Base-by-base conservation (phyloP, 1,284 basidiomycete species). In the Sporisorium exsertum region DNA sequence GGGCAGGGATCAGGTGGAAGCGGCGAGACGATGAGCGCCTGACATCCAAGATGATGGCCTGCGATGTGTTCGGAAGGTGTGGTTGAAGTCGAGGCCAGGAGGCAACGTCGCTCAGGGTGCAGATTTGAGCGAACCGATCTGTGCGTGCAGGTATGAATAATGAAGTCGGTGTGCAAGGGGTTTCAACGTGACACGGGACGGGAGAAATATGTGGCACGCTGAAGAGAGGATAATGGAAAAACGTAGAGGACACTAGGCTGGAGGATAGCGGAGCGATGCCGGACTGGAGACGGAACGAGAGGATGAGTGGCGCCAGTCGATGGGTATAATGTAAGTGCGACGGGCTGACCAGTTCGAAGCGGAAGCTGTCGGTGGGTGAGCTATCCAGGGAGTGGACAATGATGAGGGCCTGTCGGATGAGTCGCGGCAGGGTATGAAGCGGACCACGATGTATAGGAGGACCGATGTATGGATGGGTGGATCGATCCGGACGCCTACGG, bases 1-100 rank as follows among this genome's bases (percentile, higher is more conserved):
- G 49, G 42, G 51, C 56, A 47, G 32, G 20, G 33, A 45, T 56
- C n/a, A 43, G 26, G 13, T 27, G 35, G 32, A 9, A 24, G 26
- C 42, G 46, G 40, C 33, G 27, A 32, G 37, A 53, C 24, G 55
- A 32, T 26, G 32, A 40, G 24, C 43, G 22, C 22, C 45, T 47
- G 29, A 55, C 66, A 69, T 69, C 18, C 56, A 61, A 55, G 47
- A 47, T 26, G 29, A 12, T 47, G 37, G n/a, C 3, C 18, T 49
- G 16, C 15, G 45, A 27, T 5, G 16, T 49, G 46, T 18, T n/a
- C 27, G 46, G 9, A n/a, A 29, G 7, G 46, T 26, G 27, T 1
- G 46, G 26, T 26, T n/a, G 7, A 32, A 26, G 32, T 35, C 18
- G 49, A 33, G 49, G 16, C 49, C n/a, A 13, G 29, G 32, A 16